phyloP scores from a whole-genome alignment of 495 filamentous ascomycete species.

The Cercophora scortea region DNA sequence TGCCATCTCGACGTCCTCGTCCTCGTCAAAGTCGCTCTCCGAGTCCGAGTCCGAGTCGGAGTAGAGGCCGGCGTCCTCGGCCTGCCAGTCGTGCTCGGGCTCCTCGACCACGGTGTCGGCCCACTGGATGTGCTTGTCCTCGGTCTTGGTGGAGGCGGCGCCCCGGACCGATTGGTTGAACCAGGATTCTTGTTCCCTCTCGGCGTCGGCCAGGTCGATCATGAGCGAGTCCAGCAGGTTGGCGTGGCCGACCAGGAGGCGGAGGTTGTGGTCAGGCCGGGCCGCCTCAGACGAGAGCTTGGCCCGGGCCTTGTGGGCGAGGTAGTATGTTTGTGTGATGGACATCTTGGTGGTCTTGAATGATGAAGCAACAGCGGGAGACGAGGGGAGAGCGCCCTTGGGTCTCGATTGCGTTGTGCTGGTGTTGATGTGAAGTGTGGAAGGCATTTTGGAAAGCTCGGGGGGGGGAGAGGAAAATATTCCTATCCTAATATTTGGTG shows the following conservation, averaged over 20 bases:
- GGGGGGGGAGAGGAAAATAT: not conserved
- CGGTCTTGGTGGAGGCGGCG: conserved; percentile 49
- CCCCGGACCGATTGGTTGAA: conserved; percentile 91
- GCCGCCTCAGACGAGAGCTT: conserved; percentile 92
- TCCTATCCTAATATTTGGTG: conserved; percentile 16
- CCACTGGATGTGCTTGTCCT: conserved; percentile 77
- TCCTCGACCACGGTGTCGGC: conserved; percentile 71
- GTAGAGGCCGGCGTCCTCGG: conserved; percentile 49
- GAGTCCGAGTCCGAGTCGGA: conserved; percentile 14
- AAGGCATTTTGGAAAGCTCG: conserved; percentile 20
- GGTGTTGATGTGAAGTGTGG: conserved; percentile 18
- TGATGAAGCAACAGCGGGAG: conserved; percentile 15
- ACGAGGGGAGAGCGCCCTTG: conserved; percentile 6
- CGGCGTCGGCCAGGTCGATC: conserved; percentile 89
- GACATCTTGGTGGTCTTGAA: conserved; percentile 67
- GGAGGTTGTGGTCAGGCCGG: conserved; percentile 85
- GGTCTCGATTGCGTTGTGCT: conserved; percentile 15
- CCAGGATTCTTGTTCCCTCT: conserved; percentile 94
- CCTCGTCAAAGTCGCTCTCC: conserved; percentile 30
- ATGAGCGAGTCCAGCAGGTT: conserved; percentile 95
- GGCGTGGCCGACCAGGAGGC: conserved; percentile 90
- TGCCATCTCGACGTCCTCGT: conserved; percentile 48
- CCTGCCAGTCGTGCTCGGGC: conserved; percentile 61
- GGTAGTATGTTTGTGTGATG: conserved; percentile 94
- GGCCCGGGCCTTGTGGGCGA: conserved; percentile 88